Percentiles rank a stretch among this genome's conserved stretches.
Evolutionary conservation across 108 stramenopile genomes (phyloP).

Genomic region (Seminavis robusta): DNA sequence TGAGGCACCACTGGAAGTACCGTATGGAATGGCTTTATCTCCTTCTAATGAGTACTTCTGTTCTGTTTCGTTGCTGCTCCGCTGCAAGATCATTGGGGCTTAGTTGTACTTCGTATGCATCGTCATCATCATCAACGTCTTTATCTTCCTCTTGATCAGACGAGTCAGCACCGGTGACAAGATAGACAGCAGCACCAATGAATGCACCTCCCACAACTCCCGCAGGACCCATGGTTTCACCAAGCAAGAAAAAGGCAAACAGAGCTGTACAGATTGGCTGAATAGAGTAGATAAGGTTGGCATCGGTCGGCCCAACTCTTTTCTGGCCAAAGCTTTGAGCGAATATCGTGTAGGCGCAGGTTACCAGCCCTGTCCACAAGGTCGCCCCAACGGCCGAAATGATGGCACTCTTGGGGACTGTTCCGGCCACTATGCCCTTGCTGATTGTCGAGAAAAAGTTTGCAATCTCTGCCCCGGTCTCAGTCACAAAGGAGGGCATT

Average conservation of each 20-base stretch:
- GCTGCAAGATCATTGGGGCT: too few relatives aligned
- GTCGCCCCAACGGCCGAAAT: conserved; percentile 50
- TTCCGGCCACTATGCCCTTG: conserved; percentile 26
- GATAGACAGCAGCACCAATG: conserved; percentile 60
- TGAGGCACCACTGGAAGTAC: too few relatives aligned
- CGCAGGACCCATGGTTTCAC: conserved; percentile 60
- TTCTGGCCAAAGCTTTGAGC: conserved; percentile 85
- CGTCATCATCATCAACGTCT: too few relatives aligned
- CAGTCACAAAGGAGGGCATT: conserved; percentile 4
- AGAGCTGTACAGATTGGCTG: conserved; percentile 85
- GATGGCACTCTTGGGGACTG: conserved; percentile 18
- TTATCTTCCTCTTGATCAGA: too few relatives aligned
- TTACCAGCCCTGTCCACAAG: conserved; percentile 83
- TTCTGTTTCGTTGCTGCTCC: too few relatives aligned
- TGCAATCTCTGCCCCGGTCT: conserved; percentile 45
- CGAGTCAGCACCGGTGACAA: too few relatives aligned
- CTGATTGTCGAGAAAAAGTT: conserved; percentile 35
- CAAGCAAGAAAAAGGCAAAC: conserved; percentile 73
- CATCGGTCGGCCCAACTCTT: conserved; percentile 65
- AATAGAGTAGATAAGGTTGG: conserved; percentile 83
- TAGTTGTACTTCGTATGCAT: too few relatives aligned
- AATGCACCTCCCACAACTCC: conserved; percentile 66
- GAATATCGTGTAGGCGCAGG: conserved; percentile 79
- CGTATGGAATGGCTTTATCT: too few relatives aligned
- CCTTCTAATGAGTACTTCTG: too few relatives aligned